phyloP scores from a whole-genome alignment of 371 early-diverging fungal species.

The Rhizopus arrhizus region DNA sequence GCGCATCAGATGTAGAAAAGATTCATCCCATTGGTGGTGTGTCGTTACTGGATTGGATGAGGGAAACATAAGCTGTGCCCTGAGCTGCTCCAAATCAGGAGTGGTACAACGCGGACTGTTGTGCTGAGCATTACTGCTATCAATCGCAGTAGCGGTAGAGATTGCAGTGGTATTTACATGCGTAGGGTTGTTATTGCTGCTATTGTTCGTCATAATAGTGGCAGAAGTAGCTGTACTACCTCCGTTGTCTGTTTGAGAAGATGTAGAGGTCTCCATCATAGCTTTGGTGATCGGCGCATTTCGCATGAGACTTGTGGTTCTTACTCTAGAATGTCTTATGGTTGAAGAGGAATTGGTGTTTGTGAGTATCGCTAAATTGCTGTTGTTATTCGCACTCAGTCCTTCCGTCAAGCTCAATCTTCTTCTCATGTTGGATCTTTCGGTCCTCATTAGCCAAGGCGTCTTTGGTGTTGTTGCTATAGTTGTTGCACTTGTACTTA shows the following conservation, averaged over 20 bases:
- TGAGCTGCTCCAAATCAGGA: constrained; percentile 18
- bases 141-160: too few species aligned
- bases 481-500: constrained; percentile 20
- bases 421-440: constrained; percentile 19
- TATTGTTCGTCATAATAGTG: too few species aligned
- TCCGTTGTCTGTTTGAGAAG: background rate
- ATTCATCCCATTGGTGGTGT: constrained; percentile 25
- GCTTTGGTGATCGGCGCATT: constrained; percentile 38
- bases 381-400: background rate
- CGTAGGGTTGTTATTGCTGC: background rate
- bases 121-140: too few species aligned
- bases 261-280: constrained; percentile 8
- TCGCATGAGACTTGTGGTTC: constrained; percentile 47
- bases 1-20: constrained; percentile 18
- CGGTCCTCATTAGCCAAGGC: constrained; percentile 19
- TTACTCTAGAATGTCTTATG: constrained; percentile 25
- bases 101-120: constrained; percentile 5
- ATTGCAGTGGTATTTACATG: background rate
- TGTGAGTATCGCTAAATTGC: constrained; percentile 7
- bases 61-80: constrained; percentile 4
- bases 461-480: constrained; percentile 10
- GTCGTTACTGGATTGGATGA: constrained; percentile 9
- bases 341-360: constrained; percentile 10
- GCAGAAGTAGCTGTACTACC: too few species aligned
- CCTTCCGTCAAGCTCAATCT: constrained; percentile 23